Evolutionary conservation across 1,139 yeast species (phyloP), one percentile per base, ranked within the genome.

Genomic region (Yamadazyma membranifaciens): DNA sequence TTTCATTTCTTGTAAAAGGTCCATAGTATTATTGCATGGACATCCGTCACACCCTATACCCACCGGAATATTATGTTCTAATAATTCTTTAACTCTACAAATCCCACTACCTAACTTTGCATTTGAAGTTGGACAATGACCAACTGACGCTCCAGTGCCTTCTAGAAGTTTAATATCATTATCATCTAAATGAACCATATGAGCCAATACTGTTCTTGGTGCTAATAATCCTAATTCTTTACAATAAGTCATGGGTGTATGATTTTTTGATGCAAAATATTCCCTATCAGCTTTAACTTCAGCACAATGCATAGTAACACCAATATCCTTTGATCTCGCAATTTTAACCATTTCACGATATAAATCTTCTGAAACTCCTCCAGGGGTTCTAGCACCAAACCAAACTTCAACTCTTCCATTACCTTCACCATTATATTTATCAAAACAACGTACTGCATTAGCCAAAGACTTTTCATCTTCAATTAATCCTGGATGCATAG

Each of bases 41-140:
- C 57, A 50, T 38, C 60, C 47, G 48, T 56, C 48, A 33, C 54
- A 50, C 12, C 62, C 62, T 24, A 57, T 43, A 4, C 62, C 62
- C 15, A 57, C 60, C 25, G 52, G 51, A 17, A 52, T 40, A 28
- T 45, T 47, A 16, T 47, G 45, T 16, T 56, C 59, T 16, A 55
- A 38, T 39, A 51, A 48, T 49, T 57, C 58, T 41, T 54, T 49
- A 16, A 56, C 56, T 13, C 55, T 42, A 14, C 55, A 55, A 35
- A 56, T 53, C 9, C 62, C 62, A 20, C 57, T 54, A 1, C 57
- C 59, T 6, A 57, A 42, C 39, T 57, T 56, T 26, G 59, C 55
- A 40, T 57, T 57, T n/a, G 62, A 57, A 6, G 62, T 55, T 3
- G 62, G 62, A 43, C 60, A 56, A 37, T 57, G 62, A 2, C 59